phyloP scores from a whole-genome alignment of 1,284 basidiomycete species.

The Puccinia horiana region DNA sequence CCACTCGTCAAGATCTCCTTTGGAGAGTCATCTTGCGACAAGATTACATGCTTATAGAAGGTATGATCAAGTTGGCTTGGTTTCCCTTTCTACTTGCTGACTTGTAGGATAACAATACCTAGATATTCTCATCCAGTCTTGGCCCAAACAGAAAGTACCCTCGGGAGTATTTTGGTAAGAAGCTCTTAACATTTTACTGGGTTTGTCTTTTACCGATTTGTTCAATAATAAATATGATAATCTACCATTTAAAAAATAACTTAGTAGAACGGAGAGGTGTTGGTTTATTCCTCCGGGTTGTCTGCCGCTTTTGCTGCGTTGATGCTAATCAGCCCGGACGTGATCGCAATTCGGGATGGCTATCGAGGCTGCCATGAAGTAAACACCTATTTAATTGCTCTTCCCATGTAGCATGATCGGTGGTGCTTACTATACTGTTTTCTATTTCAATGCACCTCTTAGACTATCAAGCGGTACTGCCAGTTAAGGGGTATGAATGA shows the following conservation, averaged over 20 bases:
- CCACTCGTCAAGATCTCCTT: neutral
- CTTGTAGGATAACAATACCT: neutral
- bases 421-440: neutral
- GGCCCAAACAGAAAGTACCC: constrained; percentile 29
- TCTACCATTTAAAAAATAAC: neutral
- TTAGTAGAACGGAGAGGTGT: constrained; percentile 39
- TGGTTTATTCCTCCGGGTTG: constrained; percentile 46
- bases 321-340: constrained; percentile 15
- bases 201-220: neutral
- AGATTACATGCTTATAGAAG: constrained; percentile 5
- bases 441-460: neutral
- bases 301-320: constrained; percentile 41
- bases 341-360: constrained; percentile 43
- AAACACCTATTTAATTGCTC: neutral
- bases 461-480: constrained; percentile 45
- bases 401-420: neutral
- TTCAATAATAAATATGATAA: neutral
- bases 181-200: neutral
- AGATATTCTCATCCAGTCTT: constrained; percentile 38
- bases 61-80: neutral
- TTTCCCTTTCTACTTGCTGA: constrained; percentile 3
- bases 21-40: constrained; percentile 9
- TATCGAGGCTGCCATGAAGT: constrained; percentile 47
- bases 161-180: constrained; percentile 27
- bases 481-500: constrained; percentile 44